A percentile compares a stretch with the other conserved stretches of the same genome.
Evolutionary conservation across 2,329 filamentous ascomycete genomes (phyloP).

Genomic region (Aspergillus carbonarius): DNA sequence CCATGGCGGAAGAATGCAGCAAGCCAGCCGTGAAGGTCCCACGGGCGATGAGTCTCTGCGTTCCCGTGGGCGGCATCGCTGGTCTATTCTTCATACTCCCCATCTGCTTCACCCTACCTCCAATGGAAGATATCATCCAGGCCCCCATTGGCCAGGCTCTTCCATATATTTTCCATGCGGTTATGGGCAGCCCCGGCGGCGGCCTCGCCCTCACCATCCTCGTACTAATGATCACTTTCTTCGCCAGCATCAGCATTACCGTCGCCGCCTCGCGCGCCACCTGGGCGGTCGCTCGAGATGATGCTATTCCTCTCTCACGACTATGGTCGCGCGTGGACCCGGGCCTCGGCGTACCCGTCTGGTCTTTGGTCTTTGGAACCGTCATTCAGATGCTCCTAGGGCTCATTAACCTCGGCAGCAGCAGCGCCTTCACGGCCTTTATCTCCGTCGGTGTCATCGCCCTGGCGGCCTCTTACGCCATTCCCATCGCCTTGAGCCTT

Average conservation of each 20-base stretch:
- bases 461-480: slow-evolving; percentile 56
- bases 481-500: slow-evolving; percentile 56
- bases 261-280: slow-evolving; percentile 50
- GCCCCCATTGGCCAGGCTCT: slow-evolving; percentile 51
- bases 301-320: slow-evolving; percentile 43
- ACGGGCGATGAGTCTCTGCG: slow-evolving; percentile 52
- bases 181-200: slow-evolving; percentile 52
- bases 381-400: slow-evolving; percentile 51
- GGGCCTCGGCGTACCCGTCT: slow-evolving; percentile 41
- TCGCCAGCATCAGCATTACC: slow-evolving; percentile 56
- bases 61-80: slow-evolving; percentile 55
- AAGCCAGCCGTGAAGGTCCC: slow-evolving; percentile 55
- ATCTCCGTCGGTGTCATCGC: slow-evolving; percentile 58
- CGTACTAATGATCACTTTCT: slow-evolving; percentile 52
- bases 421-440: slow-evolving; percentile 51
- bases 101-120: slow-evolving; percentile 53
- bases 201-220: slow-evolving; percentile 52
- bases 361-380: slow-evolving; percentile 45
- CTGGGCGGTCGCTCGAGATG: slow-evolving; percentile 49
- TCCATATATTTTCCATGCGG: slow-evolving; percentile 51
- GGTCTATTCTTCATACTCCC: slow-evolving; percentile 59
- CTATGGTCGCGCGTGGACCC: slow-evolving; percentile 40
- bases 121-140: slow-evolving; percentile 45
- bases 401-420: slow-evolving; percentile 51
- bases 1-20: slow-evolving; percentile 61